A percentile compares a stretch with the other conserved stretches of the same genome.
These are phyloP conservation scores for Coccomyxa sp. DNA, from an alignment of 139 green algal genomes.

Conservation along the genomic window DNA sequence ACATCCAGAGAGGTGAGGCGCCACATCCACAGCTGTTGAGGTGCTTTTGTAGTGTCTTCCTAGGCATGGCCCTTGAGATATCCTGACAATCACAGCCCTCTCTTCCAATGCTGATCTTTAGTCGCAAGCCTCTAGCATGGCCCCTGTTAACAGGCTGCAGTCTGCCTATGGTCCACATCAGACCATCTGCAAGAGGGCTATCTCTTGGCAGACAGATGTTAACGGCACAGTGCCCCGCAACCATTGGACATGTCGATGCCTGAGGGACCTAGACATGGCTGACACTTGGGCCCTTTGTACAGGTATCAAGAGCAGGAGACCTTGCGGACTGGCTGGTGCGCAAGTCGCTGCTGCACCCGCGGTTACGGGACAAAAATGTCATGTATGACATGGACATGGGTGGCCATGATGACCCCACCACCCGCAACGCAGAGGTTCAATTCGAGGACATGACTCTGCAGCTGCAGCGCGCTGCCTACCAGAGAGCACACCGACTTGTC, in stretches of 20 bases:
- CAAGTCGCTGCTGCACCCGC: slow-evolving; percentile 52
- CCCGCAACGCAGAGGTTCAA: neutral
- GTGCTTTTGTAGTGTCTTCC: too few species aligned
- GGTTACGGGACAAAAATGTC: slow-evolving; percentile 27
- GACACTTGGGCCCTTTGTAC: too few species aligned
- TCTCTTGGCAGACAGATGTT: neutral
- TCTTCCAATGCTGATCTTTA: too few species aligned
- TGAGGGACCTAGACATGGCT: too few species aligned
- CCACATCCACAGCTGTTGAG: too few species aligned
- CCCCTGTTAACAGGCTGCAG: too few species aligned
- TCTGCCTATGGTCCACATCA: too few species aligned
- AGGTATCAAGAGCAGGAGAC: slow-evolving; percentile 42
- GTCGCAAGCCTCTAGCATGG: too few species aligned
- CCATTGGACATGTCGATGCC: too few species aligned
- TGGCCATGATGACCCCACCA: slow-evolving; percentile 42
- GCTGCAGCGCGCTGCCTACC: slow-evolving; percentile 44
- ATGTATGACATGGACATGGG: slow-evolving; percentile 31
- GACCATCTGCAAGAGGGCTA: neutral
- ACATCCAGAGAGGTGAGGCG: slow-evolving; percentile 51
- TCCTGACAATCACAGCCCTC: too few species aligned
- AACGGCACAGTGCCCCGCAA: too few species aligned
- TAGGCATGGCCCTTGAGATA: too few species aligned
- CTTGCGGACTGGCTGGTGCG: slow-evolving; percentile 59
- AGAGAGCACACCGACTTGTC: slow-evolving; percentile 16
- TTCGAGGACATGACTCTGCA: slow-evolving; percentile 22